A percentile compares a stretch with the other conserved stretches of the same genome.
phyloP scores from a whole-genome alignment of 176 grass and related monocot genomes.

The Aechmea fasciata region DNA sequence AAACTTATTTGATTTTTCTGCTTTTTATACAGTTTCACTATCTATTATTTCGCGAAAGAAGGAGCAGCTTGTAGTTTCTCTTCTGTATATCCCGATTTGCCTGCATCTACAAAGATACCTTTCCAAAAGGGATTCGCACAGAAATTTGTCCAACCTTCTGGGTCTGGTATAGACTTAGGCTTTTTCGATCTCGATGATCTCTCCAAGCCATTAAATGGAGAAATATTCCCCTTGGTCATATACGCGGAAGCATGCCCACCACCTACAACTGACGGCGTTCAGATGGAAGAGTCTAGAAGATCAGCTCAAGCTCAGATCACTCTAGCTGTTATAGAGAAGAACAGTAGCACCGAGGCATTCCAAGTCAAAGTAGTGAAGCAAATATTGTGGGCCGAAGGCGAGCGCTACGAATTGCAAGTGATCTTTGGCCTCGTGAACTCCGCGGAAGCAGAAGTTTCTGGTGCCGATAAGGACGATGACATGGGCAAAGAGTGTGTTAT shows the following conservation, averaged over 20 bases:
- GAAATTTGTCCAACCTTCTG: conserved; percentile 69
- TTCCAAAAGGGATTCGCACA: conserved; percentile 67
- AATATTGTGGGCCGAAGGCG: conserved; percentile 66
- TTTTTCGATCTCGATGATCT: conserved; percentile 91
- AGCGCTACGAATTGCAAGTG: conserved; percentile 74
- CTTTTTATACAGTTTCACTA: conserved; percentile 43
- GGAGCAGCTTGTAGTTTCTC: conserved; percentile 47
- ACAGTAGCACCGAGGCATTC: conserved; percentile 38
- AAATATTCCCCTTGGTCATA: conserved; percentile 60
- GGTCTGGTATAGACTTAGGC: conserved; percentile 77
- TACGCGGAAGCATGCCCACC: conserved; percentile 54
- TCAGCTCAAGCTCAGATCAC: conserved; percentile 70
- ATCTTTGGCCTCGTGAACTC: conserved; percentile 75
- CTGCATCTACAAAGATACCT: conserved; percentile 39
- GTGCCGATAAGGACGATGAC: conserved; percentile 35
- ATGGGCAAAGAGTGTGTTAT: conserved; percentile 90
- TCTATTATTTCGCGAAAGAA: conserved; percentile 94
- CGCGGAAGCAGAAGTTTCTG: conserved; percentile 30
- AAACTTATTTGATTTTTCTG: conserved; percentile 1
- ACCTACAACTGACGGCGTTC: conserved; percentile 4
- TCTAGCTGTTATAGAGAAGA: conserved; percentile 74
- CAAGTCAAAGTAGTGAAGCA: conserved; percentile 86
- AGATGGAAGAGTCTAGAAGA: conserved; percentile 13
- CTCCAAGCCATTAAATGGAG: conserved; percentile 48
- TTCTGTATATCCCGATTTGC: conserved; percentile 39